Percentiles rank a stretch among this genome's conserved stretches.
phyloP scores from a whole-genome alignment of 192 early-diverging fungal genomes.

The Chytriomyces hyalinus region DNA sequence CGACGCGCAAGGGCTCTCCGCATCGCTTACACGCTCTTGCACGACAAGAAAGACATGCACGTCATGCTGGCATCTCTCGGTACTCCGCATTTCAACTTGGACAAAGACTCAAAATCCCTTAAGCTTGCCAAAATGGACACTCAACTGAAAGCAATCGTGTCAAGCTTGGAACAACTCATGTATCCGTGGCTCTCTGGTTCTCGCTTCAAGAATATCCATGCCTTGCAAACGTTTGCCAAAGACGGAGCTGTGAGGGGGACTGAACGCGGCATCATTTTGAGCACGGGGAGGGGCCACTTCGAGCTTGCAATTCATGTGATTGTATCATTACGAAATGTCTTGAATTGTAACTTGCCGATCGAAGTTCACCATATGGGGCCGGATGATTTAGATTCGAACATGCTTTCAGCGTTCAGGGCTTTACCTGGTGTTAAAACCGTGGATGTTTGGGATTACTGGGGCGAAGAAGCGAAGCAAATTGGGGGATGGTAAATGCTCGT shows the following conservation, averaged over 20 bases:
- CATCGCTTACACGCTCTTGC: conserved; percentile 23
- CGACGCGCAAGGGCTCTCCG: conserved; percentile 4
- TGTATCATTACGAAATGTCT: conserved; percentile 13
- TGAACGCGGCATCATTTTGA: conserved; percentile 22
- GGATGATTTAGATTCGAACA: conserved; percentile 1
- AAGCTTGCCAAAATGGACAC: background rate
- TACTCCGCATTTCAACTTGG: background rate
- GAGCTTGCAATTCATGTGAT: conserved; percentile 14
- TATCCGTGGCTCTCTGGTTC: conserved; percentile 19
- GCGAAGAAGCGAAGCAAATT: conserved; percentile 9
- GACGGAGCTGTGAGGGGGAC: background rate
- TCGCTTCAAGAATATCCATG: background rate
- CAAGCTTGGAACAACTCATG: background rate
- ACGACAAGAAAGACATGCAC: conserved; percentile 25
- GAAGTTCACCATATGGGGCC: conserved; percentile 59
- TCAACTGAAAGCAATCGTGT: background rate
- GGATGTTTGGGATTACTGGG: conserved; percentile 43
- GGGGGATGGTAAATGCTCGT: conserved; percentile 44
- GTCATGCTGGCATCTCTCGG: background rate
- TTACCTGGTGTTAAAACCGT: conserved; percentile 30
- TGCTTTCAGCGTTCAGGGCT: background rate
- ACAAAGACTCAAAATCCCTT: background rate
- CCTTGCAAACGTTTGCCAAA: background rate
- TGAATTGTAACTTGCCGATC: conserved; percentile 59
- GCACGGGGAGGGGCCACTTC: conserved; percentile 14